Conservation (phyloP, 2,329 filamentous ascomycete genomes). For the Sporothrix humicola region DNA sequence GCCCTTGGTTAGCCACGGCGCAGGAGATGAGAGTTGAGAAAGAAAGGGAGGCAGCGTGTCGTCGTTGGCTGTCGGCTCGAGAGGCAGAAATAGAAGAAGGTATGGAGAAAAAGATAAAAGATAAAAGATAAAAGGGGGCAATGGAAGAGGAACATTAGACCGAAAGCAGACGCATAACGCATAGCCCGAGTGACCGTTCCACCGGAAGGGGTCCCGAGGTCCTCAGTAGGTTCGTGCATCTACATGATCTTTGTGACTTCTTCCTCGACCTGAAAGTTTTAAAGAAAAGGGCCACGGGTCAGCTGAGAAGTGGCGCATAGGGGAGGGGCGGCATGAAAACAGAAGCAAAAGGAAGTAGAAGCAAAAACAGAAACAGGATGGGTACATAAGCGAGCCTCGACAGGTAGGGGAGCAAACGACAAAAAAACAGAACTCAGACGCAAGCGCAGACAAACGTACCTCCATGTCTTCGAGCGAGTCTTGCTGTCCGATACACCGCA, state of each 20-base stretch:
- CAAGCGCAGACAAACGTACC: conserved; percentile 63
- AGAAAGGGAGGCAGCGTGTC: not conserved
- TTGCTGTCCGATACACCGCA: conserved; percentile 94
- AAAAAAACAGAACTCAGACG: too few species aligned
- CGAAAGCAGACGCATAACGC: not conserved
- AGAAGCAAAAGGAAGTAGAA: not conserved
- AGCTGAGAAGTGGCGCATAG: conserved; percentile 45
- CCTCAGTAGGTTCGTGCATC: conserved; percentile 37
- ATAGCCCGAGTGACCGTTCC: not conserved
- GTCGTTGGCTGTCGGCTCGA: not conserved
- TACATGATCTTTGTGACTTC: conserved; percentile 92
- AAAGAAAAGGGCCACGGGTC: conserved; percentile 53
- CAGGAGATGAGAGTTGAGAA: not conserved
- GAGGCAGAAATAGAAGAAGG: not conserved
- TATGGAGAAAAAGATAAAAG: not conserved
- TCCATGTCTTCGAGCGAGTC: conserved; percentile 99
- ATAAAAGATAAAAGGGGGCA: not conserved
- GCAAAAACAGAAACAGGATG: not conserved
- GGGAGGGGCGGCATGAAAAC: not conserved
- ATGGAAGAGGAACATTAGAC: conserved; percentile 15
- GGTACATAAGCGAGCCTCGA: conserved; percentile 20
- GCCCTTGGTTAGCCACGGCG: conserved; percentile 34
- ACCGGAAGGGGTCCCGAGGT: not conserved
- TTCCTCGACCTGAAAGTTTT: conserved; percentile 74
- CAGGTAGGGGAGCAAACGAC: too few species aligned